Conservation (phyloP, 2,329 filamentous ascomycete genomes). For the Penicillium psychrosexuale region DNA sequence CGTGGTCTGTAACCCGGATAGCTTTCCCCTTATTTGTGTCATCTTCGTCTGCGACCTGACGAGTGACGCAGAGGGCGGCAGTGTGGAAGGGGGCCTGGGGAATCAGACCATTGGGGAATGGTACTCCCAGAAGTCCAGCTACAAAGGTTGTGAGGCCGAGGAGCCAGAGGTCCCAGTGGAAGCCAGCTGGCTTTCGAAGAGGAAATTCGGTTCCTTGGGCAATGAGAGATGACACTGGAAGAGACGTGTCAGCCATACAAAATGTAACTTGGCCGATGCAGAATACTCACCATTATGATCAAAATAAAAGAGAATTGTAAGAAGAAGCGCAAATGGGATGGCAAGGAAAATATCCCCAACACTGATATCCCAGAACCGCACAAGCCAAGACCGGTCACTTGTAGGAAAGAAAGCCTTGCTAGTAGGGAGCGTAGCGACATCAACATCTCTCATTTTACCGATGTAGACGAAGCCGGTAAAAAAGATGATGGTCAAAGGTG, state of each 20-base stretch:
- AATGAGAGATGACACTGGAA: slow-evolving; percentile 71
- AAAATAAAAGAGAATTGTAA: slow-evolving; percentile 85
- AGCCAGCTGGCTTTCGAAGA: slow-evolving; percentile 74
- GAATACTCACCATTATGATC: slow-evolving; percentile 70
- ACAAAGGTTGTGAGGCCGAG: slow-evolving; percentile 74
- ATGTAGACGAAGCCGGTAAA: slow-evolving; percentile 88
- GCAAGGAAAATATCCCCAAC: slow-evolving; percentile 75
- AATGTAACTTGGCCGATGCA: too few relatives aligned
- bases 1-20: slow-evolving; percentile 60
- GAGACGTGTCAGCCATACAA: not conserved
- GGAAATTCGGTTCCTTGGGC: slow-evolving; percentile 81
- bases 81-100: slow-evolving; percentile 83
- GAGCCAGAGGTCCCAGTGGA: slow-evolving; percentile 82
- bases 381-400: slow-evolving; percentile 67
- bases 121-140: slow-evolving; percentile 71
- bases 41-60: slow-evolving; percentile 53
- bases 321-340: slow-evolving; percentile 77
- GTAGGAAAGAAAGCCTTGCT: slow-evolving; percentile 78
- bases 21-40: slow-evolving; percentile 58
- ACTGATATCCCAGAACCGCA: slow-evolving; percentile 75
- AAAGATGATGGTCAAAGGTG: slow-evolving; percentile 76
- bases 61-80: slow-evolving; percentile 70
- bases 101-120: slow-evolving; percentile 79
- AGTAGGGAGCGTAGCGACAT: slow-evolving; percentile 70
- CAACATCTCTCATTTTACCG: slow-evolving; percentile 71